These are phyloP conservation scores for Nitzschia palea DNA, from an alignment of 108 stramenopile genomes.

Conservation along the genomic window DNA sequence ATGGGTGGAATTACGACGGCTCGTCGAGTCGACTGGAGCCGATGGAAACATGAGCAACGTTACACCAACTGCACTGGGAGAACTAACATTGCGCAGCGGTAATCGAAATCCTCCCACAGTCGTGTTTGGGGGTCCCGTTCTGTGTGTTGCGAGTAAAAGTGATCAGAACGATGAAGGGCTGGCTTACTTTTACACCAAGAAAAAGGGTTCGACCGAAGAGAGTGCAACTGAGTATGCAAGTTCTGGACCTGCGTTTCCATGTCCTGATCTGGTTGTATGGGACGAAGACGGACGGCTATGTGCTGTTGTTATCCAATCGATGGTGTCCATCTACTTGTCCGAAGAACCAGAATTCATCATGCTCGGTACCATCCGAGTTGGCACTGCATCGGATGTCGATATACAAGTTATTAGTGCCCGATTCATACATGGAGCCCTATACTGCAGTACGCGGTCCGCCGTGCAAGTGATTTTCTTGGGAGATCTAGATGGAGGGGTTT, in stretches of 20 bases:
- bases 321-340: slow-evolving; percentile 73
- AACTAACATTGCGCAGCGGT: slow-evolving; percentile 64
- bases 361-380: slow-evolving; percentile 55
- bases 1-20: slow-evolving; percentile 58
- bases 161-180: slow-evolving; percentile 48
- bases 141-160: slow-evolving; percentile 64
- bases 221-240: slow-evolving; percentile 53
- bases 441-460: slow-evolving; percentile 61
- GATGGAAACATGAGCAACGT: slow-evolving; percentile 57
- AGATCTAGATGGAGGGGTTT: slow-evolving; percentile 52
- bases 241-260: slow-evolving; percentile 76
- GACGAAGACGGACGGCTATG: slow-evolving; percentile 79
- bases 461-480: slow-evolving; percentile 78
- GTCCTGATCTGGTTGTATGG: slow-evolving; percentile 78
- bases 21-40: slow-evolving; percentile 51
- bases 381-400: slow-evolving; percentile 29
- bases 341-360: slow-evolving; percentile 61
- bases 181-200: slow-evolving; percentile 76
- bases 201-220: slow-evolving; percentile 48
- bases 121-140: slow-evolving; percentile 80
- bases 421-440: slow-evolving; percentile 80
- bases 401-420: slow-evolving; percentile 52
- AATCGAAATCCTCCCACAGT: slow-evolving; percentile 62
- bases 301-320: slow-evolving; percentile 55
- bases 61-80: slow-evolving; percentile 57